Evolutionary conservation across 2,329 filamentous ascomycete species (phyloP).

Genomic region (Xylaria sp.): DNA sequence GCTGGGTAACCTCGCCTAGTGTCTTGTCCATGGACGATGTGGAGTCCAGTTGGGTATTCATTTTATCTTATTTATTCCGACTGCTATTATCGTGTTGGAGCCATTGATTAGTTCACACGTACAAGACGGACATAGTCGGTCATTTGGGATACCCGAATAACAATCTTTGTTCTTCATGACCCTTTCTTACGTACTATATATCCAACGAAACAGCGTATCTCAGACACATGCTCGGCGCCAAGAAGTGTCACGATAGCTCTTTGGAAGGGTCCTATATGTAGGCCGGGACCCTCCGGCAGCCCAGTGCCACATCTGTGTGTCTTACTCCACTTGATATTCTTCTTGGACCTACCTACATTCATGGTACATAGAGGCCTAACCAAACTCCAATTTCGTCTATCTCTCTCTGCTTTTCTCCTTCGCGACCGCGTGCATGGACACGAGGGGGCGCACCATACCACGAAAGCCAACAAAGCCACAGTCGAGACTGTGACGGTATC

Average conservation of each 20-base stretch:
- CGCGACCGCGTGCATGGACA: slow-evolving; percentile 1
- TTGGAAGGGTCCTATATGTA: neutral
- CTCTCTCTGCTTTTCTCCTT: too few relatives aligned
- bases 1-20: slow-evolving; percentile 5
- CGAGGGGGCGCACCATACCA: neutral
- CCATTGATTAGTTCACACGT: slow-evolving; percentile 6
- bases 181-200: neutral
- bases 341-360: neutral
- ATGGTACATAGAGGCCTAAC: slow-evolving; percentile 1
- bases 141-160: slow-evolving; percentile 26
- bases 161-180: neutral
- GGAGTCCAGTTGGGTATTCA: neutral
- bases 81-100: neutral
- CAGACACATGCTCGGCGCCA: slow-evolving; percentile 18
- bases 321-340: slow-evolving; percentile 2
- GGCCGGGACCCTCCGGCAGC: neutral
- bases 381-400: neutral
- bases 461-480: slow-evolving; percentile 8
- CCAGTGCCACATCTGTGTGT: neutral
- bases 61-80: neutral
- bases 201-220: neutral
- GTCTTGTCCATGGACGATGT: slow-evolving; percentile 7
- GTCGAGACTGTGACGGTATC: slow-evolving; percentile 7
- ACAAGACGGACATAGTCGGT: slow-evolving; percentile 12
- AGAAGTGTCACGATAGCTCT: slow-evolving; percentile 16